Conservation (phyloP, 2,329 filamentous ascomycete genomes). For the Cladosporium cucumerinum region DNA sequence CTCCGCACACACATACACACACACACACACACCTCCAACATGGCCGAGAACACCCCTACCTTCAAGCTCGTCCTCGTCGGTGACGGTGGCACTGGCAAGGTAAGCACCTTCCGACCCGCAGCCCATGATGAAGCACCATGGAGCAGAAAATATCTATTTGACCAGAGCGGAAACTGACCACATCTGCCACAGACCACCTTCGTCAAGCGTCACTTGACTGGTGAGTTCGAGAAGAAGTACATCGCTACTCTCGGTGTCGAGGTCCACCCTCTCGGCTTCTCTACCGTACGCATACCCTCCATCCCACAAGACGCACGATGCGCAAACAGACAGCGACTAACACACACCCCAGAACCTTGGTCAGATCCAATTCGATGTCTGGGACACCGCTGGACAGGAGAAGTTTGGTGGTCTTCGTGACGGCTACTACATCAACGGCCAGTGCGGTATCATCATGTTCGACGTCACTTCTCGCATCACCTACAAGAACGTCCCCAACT, state of each 20-base stretch:
- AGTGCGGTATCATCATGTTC: conserved; percentile 99
- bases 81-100: conserved; percentile 99
- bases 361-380: conserved; percentile 97
- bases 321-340: conserved; percentile 26
- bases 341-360: conserved; percentile 70
- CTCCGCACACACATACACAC: conserved; percentile 8
- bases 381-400: conserved; percentile 98
- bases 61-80: conserved; percentile 99
- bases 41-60: conserved; percentile 55
- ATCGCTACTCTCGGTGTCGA: conserved; percentile 99
- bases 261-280: conserved; percentile 97
- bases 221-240: conserved; percentile 99
- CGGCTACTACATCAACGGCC: conserved; percentile 99
- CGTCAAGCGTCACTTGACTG: conserved; percentile 99
- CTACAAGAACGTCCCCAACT: conserved; percentile 99
- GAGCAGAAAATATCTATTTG: background rate
- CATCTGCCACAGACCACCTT: conserved; percentile 79
- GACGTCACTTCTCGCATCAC: conserved; percentile 99
- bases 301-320: conserved; percentile 14
- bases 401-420: conserved; percentile 99
- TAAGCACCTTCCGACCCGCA: conserved; percentile 44
- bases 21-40: conserved; percentile 9
- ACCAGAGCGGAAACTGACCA: background rate
- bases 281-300: conserved; percentile 67
- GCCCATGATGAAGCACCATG: background rate